Conservation (phyloP, 805 yeast species). For the Teunomyces funiuensis region DNA sequence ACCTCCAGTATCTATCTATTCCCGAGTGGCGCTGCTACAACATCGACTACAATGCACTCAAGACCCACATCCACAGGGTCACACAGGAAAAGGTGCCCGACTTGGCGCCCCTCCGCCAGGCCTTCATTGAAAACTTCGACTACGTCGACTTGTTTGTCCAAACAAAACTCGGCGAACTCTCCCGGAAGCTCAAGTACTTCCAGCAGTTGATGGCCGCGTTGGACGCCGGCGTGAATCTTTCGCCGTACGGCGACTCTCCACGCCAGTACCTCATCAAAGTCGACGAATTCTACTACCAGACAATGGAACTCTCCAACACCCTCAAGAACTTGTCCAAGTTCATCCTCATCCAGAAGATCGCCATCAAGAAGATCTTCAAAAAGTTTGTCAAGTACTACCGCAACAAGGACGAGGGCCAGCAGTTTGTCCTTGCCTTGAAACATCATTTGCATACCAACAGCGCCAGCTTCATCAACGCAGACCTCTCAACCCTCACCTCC, state of each 20-base stretch:
- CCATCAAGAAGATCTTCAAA: slow-evolving; percentile 68
- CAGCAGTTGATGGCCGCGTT: slow-evolving; percentile 17
- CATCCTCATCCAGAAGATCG: slow-evolving; percentile 71
- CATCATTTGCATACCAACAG: slow-evolving; percentile 40
- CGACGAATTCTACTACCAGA: slow-evolving; percentile 30
- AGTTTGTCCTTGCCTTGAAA: slow-evolving; percentile 30
- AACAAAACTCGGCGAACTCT: slow-evolving; percentile 67
- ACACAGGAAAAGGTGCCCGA: slow-evolving; percentile 32
- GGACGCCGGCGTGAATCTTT: background rate
- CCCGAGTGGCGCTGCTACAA: slow-evolving; percentile 88
- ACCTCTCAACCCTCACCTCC: slow-evolving; percentile 59
- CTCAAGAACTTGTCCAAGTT: slow-evolving; percentile 69
- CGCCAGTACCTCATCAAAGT: slow-evolving; percentile 15
- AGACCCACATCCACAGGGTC: slow-evolving; percentile 58
- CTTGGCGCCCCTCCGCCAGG: slow-evolving; percentile 33
- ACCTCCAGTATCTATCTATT: slow-evolving; percentile 69
- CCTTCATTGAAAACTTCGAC: slow-evolving; percentile 60
- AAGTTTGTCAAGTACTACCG: slow-evolving; percentile 54
- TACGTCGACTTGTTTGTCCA: slow-evolving; percentile 60
- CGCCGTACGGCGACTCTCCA: background rate
- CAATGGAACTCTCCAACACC: slow-evolving; percentile 45
- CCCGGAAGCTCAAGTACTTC: slow-evolving; percentile 42
- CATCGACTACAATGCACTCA: slow-evolving; percentile 78
- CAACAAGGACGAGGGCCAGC: slow-evolving; percentile 17
- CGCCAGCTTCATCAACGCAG: slow-evolving; percentile 59